Evolutionary conservation across 83 land plant genomes (phyloP).

Genomic region (Picea abies): DNA sequence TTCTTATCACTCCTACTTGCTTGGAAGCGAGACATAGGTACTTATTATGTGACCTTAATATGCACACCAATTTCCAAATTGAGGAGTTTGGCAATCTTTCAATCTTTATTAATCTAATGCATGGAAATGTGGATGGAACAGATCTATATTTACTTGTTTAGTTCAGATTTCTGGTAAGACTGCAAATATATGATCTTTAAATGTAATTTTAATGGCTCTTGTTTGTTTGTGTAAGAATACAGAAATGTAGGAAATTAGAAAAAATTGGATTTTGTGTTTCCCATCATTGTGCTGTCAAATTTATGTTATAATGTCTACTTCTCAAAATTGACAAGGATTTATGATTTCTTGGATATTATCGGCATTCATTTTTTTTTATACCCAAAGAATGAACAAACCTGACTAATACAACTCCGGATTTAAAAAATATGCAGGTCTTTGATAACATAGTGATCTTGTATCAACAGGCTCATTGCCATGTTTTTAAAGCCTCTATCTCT

Average conservation of each 20-base stretch:
- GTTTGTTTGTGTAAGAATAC: no score
- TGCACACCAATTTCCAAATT: no score
- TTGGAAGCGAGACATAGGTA: no score
- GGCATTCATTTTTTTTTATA: neutral
- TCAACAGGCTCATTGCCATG: slow-evolving; percentile 12
- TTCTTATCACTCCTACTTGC: no score
- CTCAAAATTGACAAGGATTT: neutral
- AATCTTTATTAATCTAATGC: no score
- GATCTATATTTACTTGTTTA: no score
- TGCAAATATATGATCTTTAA: no score
- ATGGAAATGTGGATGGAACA: no score
- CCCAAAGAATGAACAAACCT: neutral
- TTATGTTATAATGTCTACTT: neutral
- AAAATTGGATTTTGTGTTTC: neutral
- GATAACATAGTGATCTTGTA: slow-evolving; percentile 15
- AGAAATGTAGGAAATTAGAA: neutral
- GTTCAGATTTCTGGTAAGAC: no score
- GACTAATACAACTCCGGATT: slow-evolving; percentile 2
- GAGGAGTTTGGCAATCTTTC: no score
- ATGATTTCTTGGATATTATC: neutral
- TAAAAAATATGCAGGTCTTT: slow-evolving; percentile 11
- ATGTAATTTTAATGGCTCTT: no score
- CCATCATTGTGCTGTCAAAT: neutral
- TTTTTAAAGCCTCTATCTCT: slow-evolving; percentile 9
- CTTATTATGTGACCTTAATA: no score